Evolutionary conservation across 805 yeast genomes (phyloP), one percentile per base, ranked within the genome.

Genomic region (Ogataea chonburiensis): DNA sequence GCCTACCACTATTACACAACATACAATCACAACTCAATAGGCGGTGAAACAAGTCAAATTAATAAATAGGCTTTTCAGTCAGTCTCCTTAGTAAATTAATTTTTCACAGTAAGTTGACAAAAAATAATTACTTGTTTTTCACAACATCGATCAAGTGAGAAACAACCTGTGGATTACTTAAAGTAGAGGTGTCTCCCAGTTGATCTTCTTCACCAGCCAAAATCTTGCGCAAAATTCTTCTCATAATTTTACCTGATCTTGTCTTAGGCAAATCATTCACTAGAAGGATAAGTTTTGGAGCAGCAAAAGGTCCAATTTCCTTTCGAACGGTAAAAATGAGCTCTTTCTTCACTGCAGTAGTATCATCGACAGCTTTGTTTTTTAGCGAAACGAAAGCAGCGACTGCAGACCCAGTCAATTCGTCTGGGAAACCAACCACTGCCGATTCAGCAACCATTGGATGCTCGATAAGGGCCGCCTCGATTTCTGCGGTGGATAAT

Each of bases 401-500:
- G 38, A 85, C 89, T 4, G 93, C 88, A 61, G 84, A 86, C 37
- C 95, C 95, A 20, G 95, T 85, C 61, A 85, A 69, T 52, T 84
- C 91, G 60, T 85, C 91, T 42, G 76, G 75, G 63, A 79, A 78
- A 35, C 95, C 95, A 49, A 85, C 88, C 37, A 84, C 94, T 5
- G 94, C 94, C 52, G 81, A 70, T 62, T 84, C 95, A 27, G 82
- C 77, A 34, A 85, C 88, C 31, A 71, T 66, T 16, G 69, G 63
- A 61, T 82, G 84, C 61, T 83, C 91, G 47, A 81, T 71, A 44
- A 85, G 67, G 5, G 91, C 88, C 31, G 89, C 85, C 64, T 85
- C 94, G 50, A 85, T 84, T 63, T 85, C 94, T 23, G 94, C 87
- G 31, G 94, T 85, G n/a, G 93, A 83, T 52, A 85, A 69, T 60